phyloP scores from a whole-genome alignment of 306 rosid genomes.

The Corylus americana region DNA sequence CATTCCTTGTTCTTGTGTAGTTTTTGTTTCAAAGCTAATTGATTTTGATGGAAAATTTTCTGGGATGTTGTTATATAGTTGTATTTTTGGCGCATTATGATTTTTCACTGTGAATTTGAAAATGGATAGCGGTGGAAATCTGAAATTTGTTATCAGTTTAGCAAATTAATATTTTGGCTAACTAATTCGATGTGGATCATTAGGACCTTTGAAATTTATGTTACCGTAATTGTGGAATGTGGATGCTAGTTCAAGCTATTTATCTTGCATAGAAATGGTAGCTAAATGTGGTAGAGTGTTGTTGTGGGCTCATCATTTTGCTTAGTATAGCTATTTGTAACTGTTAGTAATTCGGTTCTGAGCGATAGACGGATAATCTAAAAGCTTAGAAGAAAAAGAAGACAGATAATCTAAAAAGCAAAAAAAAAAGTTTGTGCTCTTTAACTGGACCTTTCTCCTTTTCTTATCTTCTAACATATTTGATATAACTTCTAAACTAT shows the following conservation, averaged over 20 bases:
- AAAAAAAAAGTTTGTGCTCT: too few species aligned
- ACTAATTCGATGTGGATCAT: neutral
- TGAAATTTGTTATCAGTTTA: neutral
- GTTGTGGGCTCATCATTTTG: neutral
- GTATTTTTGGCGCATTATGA: neutral
- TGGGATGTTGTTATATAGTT: neutral
- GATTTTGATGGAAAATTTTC: neutral
- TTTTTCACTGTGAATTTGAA: neutral
- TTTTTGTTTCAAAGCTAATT: neutral
- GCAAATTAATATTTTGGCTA: conserved; percentile 3
- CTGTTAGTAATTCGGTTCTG: neutral
- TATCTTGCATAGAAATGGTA: too few species aligned
- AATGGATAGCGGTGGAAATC: neutral
- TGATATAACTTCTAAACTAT: too few species aligned
- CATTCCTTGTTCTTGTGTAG: neutral
- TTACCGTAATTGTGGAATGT: neutral
- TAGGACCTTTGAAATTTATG: neutral
- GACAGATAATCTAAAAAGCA: too few species aligned
- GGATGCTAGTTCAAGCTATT: neutral
- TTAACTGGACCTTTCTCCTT: too few species aligned
- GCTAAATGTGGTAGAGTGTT: too few species aligned
- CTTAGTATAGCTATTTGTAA: conserved; percentile 4
- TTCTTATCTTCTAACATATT: too few species aligned
- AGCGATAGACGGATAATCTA: too few species aligned
- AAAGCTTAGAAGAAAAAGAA: too few species aligned